Evolutionary conservation across 768 basidiomycete species (phyloP).

Genomic region (Termitomyces sp.): DNA sequence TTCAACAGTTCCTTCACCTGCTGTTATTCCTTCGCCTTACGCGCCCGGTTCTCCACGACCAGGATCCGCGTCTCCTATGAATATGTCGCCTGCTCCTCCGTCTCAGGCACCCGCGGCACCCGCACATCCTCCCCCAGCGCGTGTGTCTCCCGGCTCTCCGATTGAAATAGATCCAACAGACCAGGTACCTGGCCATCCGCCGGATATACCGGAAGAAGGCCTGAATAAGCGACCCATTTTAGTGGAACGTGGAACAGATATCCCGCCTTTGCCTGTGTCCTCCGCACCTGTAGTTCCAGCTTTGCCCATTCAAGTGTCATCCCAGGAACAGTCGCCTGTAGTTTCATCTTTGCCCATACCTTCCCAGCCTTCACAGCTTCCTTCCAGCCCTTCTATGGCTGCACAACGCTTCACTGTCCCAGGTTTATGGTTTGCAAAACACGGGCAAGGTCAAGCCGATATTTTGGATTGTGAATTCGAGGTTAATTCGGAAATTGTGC

Average conservation of each 20-base stretch:
- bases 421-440: slow-evolving; percentile 35
- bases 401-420: slow-evolving; percentile 27
- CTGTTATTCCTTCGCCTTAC: neutral
- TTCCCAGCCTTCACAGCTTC: neutral
- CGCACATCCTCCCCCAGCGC: neutral
- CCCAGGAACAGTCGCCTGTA: neutral
- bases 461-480: slow-evolving; percentile 31
- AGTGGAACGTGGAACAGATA: neutral
- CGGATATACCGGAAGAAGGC: neutral
- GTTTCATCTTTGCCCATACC: neutral
- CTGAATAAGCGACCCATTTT: neutral
- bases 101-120: neutral
- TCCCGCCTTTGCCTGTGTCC: neutral
- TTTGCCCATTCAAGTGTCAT: neutral
- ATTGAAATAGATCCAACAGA: neutral
- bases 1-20: neutral
- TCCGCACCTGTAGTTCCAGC: neutral
- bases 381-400: neutral
- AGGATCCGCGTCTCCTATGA: neutral
- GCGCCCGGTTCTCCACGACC: neutral
- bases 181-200: neutral
- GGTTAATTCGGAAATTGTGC: slow-evolving; percentile 29
- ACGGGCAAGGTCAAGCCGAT: slow-evolving; percentile 25
- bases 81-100: neutral
- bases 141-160: neutral